Evolutionary conservation across 2,329 filamentous ascomycete species (phyloP).

Genomic region (Arachnopeziza araneosa): DNA sequence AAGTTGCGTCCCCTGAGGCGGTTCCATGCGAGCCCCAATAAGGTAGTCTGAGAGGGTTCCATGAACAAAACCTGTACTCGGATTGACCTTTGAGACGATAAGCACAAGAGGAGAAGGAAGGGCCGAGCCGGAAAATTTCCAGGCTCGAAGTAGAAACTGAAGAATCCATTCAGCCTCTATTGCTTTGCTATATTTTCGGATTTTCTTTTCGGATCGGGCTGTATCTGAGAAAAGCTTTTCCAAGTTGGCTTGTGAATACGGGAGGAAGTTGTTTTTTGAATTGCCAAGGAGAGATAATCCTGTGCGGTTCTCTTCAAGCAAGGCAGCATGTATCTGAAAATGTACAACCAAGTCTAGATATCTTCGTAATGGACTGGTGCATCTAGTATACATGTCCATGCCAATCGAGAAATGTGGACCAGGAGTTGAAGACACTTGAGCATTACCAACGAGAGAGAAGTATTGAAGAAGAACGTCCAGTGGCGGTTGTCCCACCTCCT

Average conservation of each 20-base stretch:
- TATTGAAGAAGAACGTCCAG: constrained; percentile 18
- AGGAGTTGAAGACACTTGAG: constrained; percentile 47
- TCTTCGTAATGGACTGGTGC: constrained; percentile 61
- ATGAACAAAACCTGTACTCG: background rate
- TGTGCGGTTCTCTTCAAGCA: constrained; percentile 40
- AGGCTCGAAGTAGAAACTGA: constrained; percentile 55
- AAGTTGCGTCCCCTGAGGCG: constrained; percentile 6
- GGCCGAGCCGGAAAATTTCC: constrained; percentile 44
- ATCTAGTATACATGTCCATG: constrained; percentile 54
- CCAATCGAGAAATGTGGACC: constrained; percentile 54
- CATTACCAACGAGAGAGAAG: constrained; percentile 40
- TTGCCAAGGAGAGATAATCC: constrained; percentile 34
- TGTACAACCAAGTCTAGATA: constrained; percentile 58
- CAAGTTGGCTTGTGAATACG: constrained; percentile 25
- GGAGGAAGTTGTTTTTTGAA: constrained; percentile 25
- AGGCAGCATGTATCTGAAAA: constrained; percentile 59
- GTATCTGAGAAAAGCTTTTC: constrained; percentile 25
- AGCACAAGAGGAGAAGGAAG: constrained; percentile 42
- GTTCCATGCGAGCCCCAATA: constrained; percentile 8
- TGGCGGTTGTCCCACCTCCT: constrained; percentile 5
- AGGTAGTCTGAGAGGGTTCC: constrained; percentile 5
- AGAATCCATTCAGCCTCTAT: constrained; percentile 48
- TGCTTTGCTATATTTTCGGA: constrained; percentile 8
- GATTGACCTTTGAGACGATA: constrained; percentile 10
- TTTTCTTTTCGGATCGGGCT: constrained; percentile 23